phyloP scores from a whole-genome alignment of 257 asterid genomes.

The Pogostemon cablin region DNA sequence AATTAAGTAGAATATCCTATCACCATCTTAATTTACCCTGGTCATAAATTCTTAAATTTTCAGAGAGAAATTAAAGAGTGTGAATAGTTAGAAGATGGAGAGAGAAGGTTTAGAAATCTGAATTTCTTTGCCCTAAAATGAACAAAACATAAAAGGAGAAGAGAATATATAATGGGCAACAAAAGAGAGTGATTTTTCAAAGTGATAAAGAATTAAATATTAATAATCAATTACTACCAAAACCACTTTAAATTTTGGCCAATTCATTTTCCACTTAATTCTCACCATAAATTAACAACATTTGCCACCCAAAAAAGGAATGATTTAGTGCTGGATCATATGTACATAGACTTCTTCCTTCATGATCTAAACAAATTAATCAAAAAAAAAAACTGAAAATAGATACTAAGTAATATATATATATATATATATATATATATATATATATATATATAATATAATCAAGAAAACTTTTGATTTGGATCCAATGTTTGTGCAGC shows the following conservation, averaged over 20 bases:
- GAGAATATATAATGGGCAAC: background rate
- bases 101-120: no score
- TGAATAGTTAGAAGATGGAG: no score
- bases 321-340: background rate
- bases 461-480: conserved; percentile 26
- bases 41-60: no score
- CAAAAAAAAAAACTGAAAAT: conserved; percentile 14
- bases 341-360: background rate
- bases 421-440: no score
- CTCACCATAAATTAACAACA: background rate
- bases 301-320: background rate
- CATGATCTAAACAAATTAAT: background rate
- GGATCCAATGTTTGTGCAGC: conserved; percentile 46
- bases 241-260: background rate
- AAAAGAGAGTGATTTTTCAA: background rate
- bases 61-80: no score
- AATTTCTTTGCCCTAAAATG: background rate
- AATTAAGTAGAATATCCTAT: no score
- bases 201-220: background rate
- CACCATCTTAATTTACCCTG: no score
- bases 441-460: background rate
- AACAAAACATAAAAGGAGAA: background rate
- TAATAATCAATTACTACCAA: background rate
- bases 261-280: conserved; percentile 12
- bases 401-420: conserved; percentile 9